Evolutionary conservation across 202 grass and related monocot species (phyloP).

Genomic region (Cymbopogon flexuosus): DNA sequence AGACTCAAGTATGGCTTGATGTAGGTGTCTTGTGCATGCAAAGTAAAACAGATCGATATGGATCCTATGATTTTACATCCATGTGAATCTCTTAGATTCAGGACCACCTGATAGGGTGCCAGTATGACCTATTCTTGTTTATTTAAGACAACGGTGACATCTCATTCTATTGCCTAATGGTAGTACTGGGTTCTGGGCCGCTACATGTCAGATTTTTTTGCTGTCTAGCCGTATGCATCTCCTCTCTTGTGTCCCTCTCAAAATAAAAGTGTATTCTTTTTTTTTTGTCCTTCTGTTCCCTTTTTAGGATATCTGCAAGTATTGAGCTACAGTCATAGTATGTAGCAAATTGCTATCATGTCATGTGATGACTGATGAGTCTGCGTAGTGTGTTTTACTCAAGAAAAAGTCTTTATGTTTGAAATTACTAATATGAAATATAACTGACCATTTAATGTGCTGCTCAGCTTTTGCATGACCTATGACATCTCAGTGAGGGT

Average conservation of each 20-base stretch:
- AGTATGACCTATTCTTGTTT: conserved; percentile 28
- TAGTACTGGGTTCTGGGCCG: conserved; percentile 1
- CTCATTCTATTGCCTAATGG: neutral
- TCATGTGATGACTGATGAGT: neutral
- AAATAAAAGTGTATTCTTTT: neutral
- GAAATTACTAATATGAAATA: conserved; percentile 21
- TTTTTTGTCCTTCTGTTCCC: neutral
- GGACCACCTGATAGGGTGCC: conserved; percentile 30
- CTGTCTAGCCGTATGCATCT: neutral
- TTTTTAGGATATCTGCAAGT: conserved; percentile 18
- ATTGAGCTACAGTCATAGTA: conserved; percentile 28
- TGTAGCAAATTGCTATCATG: conserved; percentile 20
- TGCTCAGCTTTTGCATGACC: neutral
- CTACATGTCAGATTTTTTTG: conserved; percentile 7
- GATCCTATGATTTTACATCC: conserved; percentile 27
- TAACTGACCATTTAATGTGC: neutral
- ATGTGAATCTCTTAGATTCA: conserved; percentile 33
- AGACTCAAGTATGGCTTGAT: conserved; percentile 10
- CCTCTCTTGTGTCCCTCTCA: neutral
- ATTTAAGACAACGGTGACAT: conserved; percentile 28
- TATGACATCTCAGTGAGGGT: neutral
- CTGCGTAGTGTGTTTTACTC: conserved; percentile 15
- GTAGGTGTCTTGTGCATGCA: conserved; percentile 14
- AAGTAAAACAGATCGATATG: conserved; percentile 37
- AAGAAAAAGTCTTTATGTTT: neutral